Conservation (phyloP, 768 basidiomycete genomes). For the Tulasnella sp. region DNA sequence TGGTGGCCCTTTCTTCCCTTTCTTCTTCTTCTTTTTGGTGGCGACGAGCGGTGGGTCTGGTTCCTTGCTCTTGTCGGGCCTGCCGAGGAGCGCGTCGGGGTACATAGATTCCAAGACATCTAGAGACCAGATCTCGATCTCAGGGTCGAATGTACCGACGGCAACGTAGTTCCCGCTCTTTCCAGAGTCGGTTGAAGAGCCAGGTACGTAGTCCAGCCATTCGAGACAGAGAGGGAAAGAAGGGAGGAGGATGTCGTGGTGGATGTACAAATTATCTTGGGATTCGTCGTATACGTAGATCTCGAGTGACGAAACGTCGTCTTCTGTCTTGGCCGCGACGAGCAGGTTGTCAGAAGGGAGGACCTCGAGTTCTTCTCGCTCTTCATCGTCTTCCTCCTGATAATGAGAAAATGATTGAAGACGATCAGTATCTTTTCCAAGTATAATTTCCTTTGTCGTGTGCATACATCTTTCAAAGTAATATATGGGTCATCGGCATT, state of each 20-base stretch:
- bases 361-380: constrained; percentile 82
- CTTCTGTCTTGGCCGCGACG: constrained; percentile 88
- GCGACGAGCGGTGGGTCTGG: constrained; percentile 54
- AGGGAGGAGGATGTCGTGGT: constrained; percentile 96
- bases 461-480: constrained; percentile 79
- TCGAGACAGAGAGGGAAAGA: constrained; percentile 97
- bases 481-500: constrained; percentile 95
- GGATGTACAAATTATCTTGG: constrained; percentile 84
- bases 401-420: background rate
- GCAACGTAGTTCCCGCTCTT: constrained; percentile 77
- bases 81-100: constrained; percentile 82
- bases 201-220: constrained; percentile 94
- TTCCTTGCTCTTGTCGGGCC: constrained; percentile 63
- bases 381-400: constrained; percentile 66
- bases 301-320: constrained; percentile 92
- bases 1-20: constrained; percentile 25
- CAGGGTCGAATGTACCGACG: constrained; percentile 92
- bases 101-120: constrained; percentile 91
- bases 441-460: too few species aligned
- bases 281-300: constrained; percentile 92
- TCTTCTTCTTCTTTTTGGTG: constrained; percentile 95
- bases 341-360: constrained; percentile 86
- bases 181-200: constrained; percentile 28
- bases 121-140: constrained; percentile 97
- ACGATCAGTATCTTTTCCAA: too few species aligned